Evolutionary conservation across 1,139 yeast genomes (phyloP), one percentile per base, ranked within the genome.

Genomic region (Barnettozyma hawaiiensis): DNA sequence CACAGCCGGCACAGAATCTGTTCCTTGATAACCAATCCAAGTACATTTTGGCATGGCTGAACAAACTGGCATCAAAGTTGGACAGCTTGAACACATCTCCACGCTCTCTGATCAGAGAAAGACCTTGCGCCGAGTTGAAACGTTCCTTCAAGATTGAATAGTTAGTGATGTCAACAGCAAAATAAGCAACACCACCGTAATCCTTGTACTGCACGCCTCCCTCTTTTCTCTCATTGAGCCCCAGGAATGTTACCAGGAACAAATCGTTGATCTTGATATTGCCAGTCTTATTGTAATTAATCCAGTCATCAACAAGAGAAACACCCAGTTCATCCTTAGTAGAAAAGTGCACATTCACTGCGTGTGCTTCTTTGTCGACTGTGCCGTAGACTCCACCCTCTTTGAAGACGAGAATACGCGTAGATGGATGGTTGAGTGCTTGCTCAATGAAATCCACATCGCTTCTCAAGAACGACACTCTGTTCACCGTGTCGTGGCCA

Each of bases 1-100:
- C 97, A 66, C 98, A 92, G 0, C 95, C 95, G 1, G 95, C 92
- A 60, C 98, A 90, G 63, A 74, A 86, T 48, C 73, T 69, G 60
- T 82, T 84, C 44, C 92, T 76, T 42, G 66, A 63, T 42, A 85
- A 68, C 97, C 97, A 90, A 62, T 89, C 96, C 44, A 87, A 59
- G 57, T 82, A 85, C 81, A 85, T 86, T 47, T 82, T 78, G 0
- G 87, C 92, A 58, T 89, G 95, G 4, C 95, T 81, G 52, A 75
- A 81, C 18, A 86, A 60, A 2, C 89, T 75, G 0, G 85, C 81
- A 46, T 82, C 85, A 34, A 67, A 71, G 35, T 62, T 63, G 2
- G 54, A 33, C 45, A 75, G 50, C n/a, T 59, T 54, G 40, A 67
- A 54, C 24, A 66, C 48, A 22, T 39, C 35, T 9, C 33, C 33